These are phyloP conservation scores for Syncephalis plumigaleata DNA, from an alignment of 371 early-diverging fungal genomes.

Conservation along the genomic window DNA sequence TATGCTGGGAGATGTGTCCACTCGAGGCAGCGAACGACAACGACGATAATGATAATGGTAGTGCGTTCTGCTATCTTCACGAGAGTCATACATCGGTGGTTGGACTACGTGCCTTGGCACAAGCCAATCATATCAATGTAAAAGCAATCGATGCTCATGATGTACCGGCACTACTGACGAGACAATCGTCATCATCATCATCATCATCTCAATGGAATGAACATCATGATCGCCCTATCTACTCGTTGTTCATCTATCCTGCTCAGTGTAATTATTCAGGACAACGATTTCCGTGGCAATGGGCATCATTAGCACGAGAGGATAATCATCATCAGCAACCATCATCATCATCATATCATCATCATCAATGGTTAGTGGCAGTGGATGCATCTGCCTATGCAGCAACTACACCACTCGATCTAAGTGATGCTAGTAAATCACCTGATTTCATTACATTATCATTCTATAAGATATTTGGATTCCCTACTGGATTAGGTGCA, in stretches of 20 bases:
- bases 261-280: conserved; percentile 70
- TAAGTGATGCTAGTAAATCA: conserved; percentile 15
- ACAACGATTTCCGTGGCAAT: conserved; percentile 31
- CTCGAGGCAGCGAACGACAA: conserved; percentile 15
- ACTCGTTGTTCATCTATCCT: conserved; percentile 43
- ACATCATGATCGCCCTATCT: conserved; percentile 1
- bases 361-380: conserved; percentile 21
- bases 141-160: neutral
- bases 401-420: conserved; percentile 25
- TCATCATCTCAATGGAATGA: neutral
- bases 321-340: too few species aligned
- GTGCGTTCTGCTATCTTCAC: conserved; percentile 25
- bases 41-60: too few species aligned
- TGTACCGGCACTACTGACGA: neutral
- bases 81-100: conserved; percentile 51
- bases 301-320: conserved; percentile 12
- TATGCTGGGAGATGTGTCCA: conserved; percentile 29
- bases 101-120: conserved; percentile 33
- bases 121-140: conserved; percentile 1
- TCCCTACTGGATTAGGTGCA: conserved; percentile 57
- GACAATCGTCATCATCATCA: too few species aligned
- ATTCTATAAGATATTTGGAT: conserved; percentile 71
- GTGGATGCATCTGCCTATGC: conserved; percentile 47
- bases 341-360: too few species aligned
- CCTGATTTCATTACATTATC: conserved; percentile 50